phyloP scores from a whole-genome alignment of 192 early-diverging fungal species.

The Backusella circina region DNA sequence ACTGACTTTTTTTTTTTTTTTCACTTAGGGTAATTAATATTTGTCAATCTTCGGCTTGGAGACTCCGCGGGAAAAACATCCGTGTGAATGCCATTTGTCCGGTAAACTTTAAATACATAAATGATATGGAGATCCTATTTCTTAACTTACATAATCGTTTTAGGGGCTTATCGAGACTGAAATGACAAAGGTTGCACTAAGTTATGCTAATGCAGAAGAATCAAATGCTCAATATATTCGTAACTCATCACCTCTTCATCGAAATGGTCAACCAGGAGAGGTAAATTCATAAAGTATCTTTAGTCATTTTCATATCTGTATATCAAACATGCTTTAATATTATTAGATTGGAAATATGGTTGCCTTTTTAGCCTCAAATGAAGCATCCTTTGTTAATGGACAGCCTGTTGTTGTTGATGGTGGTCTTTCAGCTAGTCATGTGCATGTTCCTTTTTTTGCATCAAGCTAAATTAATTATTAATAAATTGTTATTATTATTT shows the following conservation, averaged over 20 bases:
- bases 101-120: slow-evolving; percentile 15
- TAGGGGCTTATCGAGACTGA: slow-evolving; percentile 49
- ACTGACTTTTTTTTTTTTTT: not conserved
- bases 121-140: not conserved
- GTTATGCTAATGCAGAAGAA: slow-evolving; percentile 10
- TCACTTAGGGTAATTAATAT: slow-evolving; percentile 38
- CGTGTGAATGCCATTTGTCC: slow-evolving; percentile 51
- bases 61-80: slow-evolving; percentile 35
- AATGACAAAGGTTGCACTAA: slow-evolving; percentile 43
- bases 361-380: slow-evolving; percentile 43
- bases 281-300: not conserved
- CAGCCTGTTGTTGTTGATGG: slow-evolving; percentile 44
- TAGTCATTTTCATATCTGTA: too few species aligned
- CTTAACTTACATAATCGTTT: not conserved
- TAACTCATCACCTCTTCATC: slow-evolving; percentile 32
- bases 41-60: slow-evolving; percentile 33
- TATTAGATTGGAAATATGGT: slow-evolving; percentile 39
- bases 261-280: slow-evolving; percentile 37
- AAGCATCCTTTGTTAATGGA: slow-evolving; percentile 47
- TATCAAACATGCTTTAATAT: too few species aligned
- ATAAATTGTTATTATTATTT: not conserved
- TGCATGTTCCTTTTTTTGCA: slow-evolving; percentile 17
- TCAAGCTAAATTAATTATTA: not conserved
- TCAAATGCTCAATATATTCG: too few species aligned
- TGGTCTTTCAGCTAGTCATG: slow-evolving; percentile 32